Percentiles rank a stretch among this genome's conserved stretches.
These are phyloP conservation scores for Tricholoma saponaceum DNA, from an alignment of 768 basidiomycete species.

Conservation along the genomic window DNA sequence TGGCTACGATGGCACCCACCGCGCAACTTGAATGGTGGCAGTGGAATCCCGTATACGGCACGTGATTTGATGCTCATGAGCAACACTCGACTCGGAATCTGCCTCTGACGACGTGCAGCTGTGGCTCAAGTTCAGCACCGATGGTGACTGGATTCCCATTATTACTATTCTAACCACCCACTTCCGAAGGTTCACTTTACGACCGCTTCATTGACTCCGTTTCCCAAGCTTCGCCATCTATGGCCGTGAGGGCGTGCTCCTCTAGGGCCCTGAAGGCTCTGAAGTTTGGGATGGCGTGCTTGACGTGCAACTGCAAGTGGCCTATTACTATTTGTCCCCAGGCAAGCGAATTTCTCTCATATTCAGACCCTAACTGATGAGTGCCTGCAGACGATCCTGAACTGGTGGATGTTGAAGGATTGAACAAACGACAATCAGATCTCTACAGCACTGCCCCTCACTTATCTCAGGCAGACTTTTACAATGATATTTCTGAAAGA, in stretches of 20 bases:
- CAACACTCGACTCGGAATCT: not conserved
- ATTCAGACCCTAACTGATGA: not conserved
- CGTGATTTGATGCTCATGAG: no score
- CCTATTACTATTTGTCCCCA: slow-evolving; percentile 9
- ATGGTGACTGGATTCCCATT: not conserved
- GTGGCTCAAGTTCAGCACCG: not conserved
- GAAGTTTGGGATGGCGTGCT: slow-evolving; percentile 8
- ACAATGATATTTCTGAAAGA: slow-evolving; percentile 2
- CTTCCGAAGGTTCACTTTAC: slow-evolving; percentile 7
- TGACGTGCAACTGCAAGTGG: not conserved
- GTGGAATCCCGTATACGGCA: no score
- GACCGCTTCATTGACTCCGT: slow-evolving; percentile 13
- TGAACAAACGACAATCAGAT: slow-evolving; percentile 9
- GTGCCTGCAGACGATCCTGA: slow-evolving; percentile 5
- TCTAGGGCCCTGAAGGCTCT: not conserved
- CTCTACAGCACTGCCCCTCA: not conserved
- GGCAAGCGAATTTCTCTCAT: slow-evolving; percentile 2
- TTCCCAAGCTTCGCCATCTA: slow-evolving; percentile 13
- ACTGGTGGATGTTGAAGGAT: slow-evolving; percentile 9
- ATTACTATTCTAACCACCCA: no score
- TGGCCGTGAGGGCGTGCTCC: slow-evolving; percentile 10
- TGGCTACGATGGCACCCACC: no score
- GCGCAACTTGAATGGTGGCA: no score
- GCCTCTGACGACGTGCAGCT: not conserved
- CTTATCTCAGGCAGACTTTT: slow-evolving; percentile 2